Conservation (phyloP, 768 basidiomycete genomes). For the Tylopilus sp. region DNA sequence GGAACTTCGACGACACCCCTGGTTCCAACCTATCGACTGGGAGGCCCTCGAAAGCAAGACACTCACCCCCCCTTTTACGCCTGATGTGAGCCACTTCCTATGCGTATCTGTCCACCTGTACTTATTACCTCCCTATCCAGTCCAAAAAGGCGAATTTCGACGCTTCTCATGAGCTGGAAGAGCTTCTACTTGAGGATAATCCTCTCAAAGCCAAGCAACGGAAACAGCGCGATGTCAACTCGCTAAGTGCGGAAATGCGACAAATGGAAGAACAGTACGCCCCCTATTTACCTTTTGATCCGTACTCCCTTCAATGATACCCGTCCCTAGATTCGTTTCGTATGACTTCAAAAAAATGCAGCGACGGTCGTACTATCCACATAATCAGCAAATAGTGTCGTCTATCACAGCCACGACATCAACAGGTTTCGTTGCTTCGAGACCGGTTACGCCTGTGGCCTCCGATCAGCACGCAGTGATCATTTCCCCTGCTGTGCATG, state of each 20-base stretch:
- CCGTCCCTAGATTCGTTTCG: slow-evolving; percentile 77
- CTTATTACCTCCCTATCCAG: slow-evolving; percentile 40
- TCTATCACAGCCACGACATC: slow-evolving; percentile 74
- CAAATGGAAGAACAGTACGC: slow-evolving; percentile 98
- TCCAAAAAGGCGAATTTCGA: slow-evolving; percentile 99
- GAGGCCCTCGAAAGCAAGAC: slow-evolving; percentile 74
- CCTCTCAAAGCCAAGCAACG: slow-evolving; percentile 93
- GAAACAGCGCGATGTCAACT: slow-evolving; percentile 81
- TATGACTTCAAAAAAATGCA: slow-evolving; percentile 94
- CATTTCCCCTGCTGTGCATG: slow-evolving; percentile 40
- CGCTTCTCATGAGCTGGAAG: slow-evolving; percentile 96
- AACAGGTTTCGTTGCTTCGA: slow-evolving; percentile 65
- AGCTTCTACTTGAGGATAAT: slow-evolving; percentile 93
- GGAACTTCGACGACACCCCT: slow-evolving; percentile 75
- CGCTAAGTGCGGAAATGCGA: slow-evolving; percentile 86
- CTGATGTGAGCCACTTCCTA: slow-evolving; percentile 60
- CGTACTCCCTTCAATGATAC: background rate
- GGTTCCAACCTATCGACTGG: slow-evolving; percentile 93
- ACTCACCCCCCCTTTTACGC: slow-evolving; percentile 78
- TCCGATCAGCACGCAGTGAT: slow-evolving; percentile 42
- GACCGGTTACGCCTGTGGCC: slow-evolving; percentile 66
- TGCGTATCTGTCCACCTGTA: background rate
- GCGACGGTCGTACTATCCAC: slow-evolving; percentile 87
- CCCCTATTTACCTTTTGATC: background rate
- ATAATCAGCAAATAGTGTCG: slow-evolving; percentile 61